Evolutionary conservation across 441 rosid species (phyloP), one percentile per base, ranked within the genome.

Genomic region (Theobroma grandiflorum): DNA sequence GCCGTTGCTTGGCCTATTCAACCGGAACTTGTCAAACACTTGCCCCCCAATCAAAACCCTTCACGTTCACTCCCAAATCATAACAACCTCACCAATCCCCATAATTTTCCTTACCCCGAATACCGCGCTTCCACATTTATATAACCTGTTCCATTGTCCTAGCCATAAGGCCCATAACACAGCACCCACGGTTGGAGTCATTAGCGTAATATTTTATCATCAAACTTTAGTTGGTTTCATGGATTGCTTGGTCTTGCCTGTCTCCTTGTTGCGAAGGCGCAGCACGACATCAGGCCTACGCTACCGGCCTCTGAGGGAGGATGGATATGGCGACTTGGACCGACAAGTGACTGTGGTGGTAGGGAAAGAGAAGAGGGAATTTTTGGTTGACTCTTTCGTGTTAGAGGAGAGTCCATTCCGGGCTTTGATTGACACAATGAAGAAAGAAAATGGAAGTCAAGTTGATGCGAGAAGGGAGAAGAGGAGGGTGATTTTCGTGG

Each of bases 211-310:
- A 26, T 26, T 26, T 26, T 26, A 6, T 3, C 45, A n/a, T 15
- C 6, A 9, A 26, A 37, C 4, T 50, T 68, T 73, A 3, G 35
- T 37, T 55, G 2, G 18, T 37, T 38, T 72, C 50, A 93, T 93
- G 98, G 89, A 85, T 88, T 95, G 97, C 83, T 86, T 95, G 86
- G 87, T 88, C 49, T 72, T 87, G 76, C 94, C 96, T 1, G 92
- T 90, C 10, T 82, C 88, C 18, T 75, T 86, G 8, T 75, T 90
- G 53, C 80, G 80, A 22, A 88, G 82, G 82, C 83, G 94, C 55
- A 79, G n/a, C 81, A 58, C 37, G 47, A 78, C 73, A 14, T 86
- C 85, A 55, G 85, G 88, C 67, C 81, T 84, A 31, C 84, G 90
- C 33, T 95, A 95, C 85, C 84, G 78, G 67, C 86, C 75, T 26